Percentiles rank a stretch among this genome's conserved stretches.
These are phyloP conservation scores for Phytophthora pistaciae DNA, from an alignment of 352 stramenopile species.

Conservation along the genomic window DNA sequence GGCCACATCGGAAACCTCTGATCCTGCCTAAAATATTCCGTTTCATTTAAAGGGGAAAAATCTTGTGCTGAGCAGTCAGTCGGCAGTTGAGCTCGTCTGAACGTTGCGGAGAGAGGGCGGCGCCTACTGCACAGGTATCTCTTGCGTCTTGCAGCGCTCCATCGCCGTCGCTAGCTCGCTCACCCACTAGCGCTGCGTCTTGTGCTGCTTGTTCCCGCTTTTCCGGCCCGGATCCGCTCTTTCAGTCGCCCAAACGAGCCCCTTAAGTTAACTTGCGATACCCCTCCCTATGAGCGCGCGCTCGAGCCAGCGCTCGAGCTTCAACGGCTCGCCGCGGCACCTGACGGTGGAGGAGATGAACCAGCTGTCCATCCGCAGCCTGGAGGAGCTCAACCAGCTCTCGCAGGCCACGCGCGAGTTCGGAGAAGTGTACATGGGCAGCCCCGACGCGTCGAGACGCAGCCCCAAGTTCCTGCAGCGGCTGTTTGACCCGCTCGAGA, in stretches of 20 bases:
- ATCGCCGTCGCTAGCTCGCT: no score
- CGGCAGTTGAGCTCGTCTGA: slow-evolving; percentile 12
- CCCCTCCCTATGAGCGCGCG: slow-evolving; percentile 13
- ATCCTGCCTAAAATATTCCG: slow-evolving; percentile 16
- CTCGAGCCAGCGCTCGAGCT: slow-evolving; percentile 46
- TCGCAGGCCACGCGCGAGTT: slow-evolving; percentile 82
- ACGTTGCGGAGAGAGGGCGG: slow-evolving; percentile 16
- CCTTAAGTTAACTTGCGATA: no score
- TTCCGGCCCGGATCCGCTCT: no score
- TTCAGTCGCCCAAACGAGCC: no score
- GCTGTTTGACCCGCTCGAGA: slow-evolving; percentile 77
- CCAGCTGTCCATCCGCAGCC: slow-evolving; percentile 43
- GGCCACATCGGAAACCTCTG: not conserved
- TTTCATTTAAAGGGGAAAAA: slow-evolving; percentile 29
- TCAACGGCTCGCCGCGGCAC: slow-evolving; percentile 50
- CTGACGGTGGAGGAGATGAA: slow-evolving; percentile 55
- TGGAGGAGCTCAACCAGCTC: slow-evolving; percentile 79
- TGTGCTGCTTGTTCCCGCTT: not conserved
- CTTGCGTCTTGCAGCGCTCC: not conserved
- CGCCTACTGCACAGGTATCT: slow-evolving; percentile 9
- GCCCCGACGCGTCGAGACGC: slow-evolving; percentile 40
- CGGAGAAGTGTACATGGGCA: slow-evolving; percentile 67
- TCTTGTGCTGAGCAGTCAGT: slow-evolving; percentile 35
- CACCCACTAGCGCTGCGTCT: slow-evolving; percentile 6
- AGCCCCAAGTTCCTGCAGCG: slow-evolving; percentile 73